Evolutionary conservation across 768 basidiomycete species (phyloP), one percentile per base, ranked within the genome.

Genomic region (Tricholoma bakamatsutake): DNA sequence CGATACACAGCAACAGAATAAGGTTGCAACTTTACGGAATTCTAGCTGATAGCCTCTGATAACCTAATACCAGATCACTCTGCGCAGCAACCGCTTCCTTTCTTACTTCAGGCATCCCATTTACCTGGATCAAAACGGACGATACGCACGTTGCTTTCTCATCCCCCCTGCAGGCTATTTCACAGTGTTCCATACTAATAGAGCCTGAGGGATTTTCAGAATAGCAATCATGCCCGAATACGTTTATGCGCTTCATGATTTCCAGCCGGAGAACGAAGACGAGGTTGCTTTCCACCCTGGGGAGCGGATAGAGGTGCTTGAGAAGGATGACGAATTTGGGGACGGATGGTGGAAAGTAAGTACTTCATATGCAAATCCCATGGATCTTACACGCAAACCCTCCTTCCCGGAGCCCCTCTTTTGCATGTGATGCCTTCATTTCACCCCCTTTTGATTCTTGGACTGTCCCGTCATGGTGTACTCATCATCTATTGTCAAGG

Each of bases 311-410:
- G 87, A 91, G 65, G 84, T 99, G 28, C 55, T 98, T 40, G 96
- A 98, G 75, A 91, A 84, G 72, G 97, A 98, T 66, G 97, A 98
- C 61, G 71, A 82, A 55, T 98, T 90, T 67, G 82, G 82, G 17
- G 97, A 99, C 70, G 97, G 96, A 15, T 98, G 97, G 97, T 98
- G 93, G 93, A 74, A 78, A 67, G 79, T 77, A 59, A 56, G 76
- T 65, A 37, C 58, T 40, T 50, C 37, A 54, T 62, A 48, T 58
- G 53, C 43, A 18, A 21, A 8, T 7, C 18, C 15, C 18, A 1
- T 24, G 27, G 46, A 17, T 18, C 21, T 51, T 35, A 39, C 50
- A 52, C 43, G 43, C 34, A 51, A 47, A 45, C 6, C 49, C 13
- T 12, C 42, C n/a, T 17, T 52, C 43, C 28, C 4, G 17, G 40